Percentiles rank a stretch among this genome's conserved stretches.
These are phyloP conservation scores for Omphalotus guepiniiformis DNA, from an alignment of 768 basidiomycete genomes.

Conservation along the genomic window DNA sequence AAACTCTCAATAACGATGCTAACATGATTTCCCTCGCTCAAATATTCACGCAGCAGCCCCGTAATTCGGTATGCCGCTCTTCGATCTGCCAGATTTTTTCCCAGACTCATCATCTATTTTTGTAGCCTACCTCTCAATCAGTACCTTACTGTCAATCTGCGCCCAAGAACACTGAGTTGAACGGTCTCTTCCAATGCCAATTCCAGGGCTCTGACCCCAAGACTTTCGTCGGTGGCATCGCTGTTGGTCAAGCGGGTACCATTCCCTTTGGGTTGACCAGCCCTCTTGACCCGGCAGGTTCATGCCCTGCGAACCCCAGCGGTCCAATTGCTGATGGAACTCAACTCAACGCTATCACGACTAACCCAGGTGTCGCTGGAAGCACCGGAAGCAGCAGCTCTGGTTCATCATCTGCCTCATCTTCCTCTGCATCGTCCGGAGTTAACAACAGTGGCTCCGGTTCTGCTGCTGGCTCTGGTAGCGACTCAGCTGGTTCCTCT, in stretches of 20 bases:
- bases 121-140: slow-evolving; percentile 37
- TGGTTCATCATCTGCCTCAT: slow-evolving; percentile 4
- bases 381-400: slow-evolving; percentile 9
- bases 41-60: slow-evolving; percentile 53
- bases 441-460: slow-evolving; percentile 10
- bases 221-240: slow-evolving; percentile 40
- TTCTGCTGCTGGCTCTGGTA: slow-evolving; percentile 2
- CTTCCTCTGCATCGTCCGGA: no score
- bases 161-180: slow-evolving; percentile 46
- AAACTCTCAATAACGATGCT: slow-evolving; percentile 38
- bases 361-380: slow-evolving; percentile 29
- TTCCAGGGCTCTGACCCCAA: slow-evolving; percentile 41
- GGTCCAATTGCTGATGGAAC: slow-evolving; percentile 48
- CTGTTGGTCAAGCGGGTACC: slow-evolving; percentile 43
- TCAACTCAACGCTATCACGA: slow-evolving; percentile 34
- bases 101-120: background rate
- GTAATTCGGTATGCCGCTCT: slow-evolving; percentile 41
- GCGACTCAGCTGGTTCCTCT: background rate
- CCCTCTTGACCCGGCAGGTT: slow-evolving; percentile 41
- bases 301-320: slow-evolving; percentile 43
- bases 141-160: slow-evolving; percentile 53
- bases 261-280: slow-evolving; percentile 45
- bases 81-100: background rate
- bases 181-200: slow-evolving; percentile 58
- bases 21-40: slow-evolving; percentile 49